phyloP scores from a whole-genome alignment of 208 protist species.

The Wallacemonas sp. region DNA sequence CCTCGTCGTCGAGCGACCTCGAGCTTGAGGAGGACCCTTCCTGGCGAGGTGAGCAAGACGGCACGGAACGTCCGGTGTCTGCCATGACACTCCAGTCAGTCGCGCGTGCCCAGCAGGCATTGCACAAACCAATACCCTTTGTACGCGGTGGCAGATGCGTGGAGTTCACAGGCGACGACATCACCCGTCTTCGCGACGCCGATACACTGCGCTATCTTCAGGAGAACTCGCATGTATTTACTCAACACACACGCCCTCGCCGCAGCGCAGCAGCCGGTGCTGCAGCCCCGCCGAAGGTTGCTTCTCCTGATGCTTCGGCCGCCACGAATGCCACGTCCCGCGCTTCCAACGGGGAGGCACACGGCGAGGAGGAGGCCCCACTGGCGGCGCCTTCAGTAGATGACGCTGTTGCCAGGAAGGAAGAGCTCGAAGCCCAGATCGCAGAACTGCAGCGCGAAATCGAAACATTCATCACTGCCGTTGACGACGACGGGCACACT shows the following conservation, averaged over 20 bases:
- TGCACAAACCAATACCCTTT: constrained; percentile 50
- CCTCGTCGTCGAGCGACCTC: constrained; percentile 11
- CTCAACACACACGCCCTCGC: constrained; percentile 24
- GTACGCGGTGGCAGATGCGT: constrained; percentile 43
- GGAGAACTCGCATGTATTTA: constrained; percentile 40
- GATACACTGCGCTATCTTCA: constrained; percentile 59
- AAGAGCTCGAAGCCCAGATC: constrained; percentile 51
- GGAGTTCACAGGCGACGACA: constrained; percentile 56
- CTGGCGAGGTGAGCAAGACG: background rate
- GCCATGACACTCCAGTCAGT: constrained; percentile 46
- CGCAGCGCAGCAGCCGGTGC: background rate
- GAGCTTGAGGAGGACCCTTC: background rate
- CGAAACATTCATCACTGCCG: constrained; percentile 80
- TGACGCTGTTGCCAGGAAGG: background rate
- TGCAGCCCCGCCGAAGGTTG: background rate
- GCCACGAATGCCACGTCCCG: too few species aligned
- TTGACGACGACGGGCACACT: constrained; percentile 73
- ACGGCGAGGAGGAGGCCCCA: too few species aligned
- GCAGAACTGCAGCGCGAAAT: constrained; percentile 48
- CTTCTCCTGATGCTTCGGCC: background rate
- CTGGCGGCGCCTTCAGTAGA: too few species aligned
- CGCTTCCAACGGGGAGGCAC: too few species aligned
- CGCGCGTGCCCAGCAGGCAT: constrained; percentile 43
- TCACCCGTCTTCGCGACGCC: constrained; percentile 51
- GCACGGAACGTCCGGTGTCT: background rate